phyloP scores from a whole-genome alignment of 257 asterid species.

The Plantago ovata region DNA sequence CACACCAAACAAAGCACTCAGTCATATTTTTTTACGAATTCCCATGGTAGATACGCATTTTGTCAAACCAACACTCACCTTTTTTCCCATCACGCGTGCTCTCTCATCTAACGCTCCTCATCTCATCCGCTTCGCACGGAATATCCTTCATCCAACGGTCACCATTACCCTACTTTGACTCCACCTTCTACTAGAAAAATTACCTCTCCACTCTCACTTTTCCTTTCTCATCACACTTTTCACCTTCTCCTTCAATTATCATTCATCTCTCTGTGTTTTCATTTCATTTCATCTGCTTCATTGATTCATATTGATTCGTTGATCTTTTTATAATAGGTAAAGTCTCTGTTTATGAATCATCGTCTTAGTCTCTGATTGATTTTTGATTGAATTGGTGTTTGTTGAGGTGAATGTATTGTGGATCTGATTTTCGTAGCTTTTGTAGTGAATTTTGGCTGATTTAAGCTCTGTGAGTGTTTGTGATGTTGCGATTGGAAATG shows the following conservation, averaged over 20 bases:
- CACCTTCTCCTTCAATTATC: conserved; percentile 13
- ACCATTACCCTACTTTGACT: conserved; percentile 49
- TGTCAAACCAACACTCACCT: conserved; percentile 11
- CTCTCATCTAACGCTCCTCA: conserved; percentile 52
- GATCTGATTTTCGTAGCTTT: too few relatives aligned
- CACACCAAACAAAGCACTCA: not conserved
- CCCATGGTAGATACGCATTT: conserved; percentile 2
- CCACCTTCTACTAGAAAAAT: conserved; percentile 12
- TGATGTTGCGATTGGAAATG: too few relatives aligned
- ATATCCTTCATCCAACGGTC: conserved; percentile 46
- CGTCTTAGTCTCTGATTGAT: too few relatives aligned
- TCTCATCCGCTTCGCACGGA: conserved; percentile 62
- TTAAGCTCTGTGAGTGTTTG: too few relatives aligned
- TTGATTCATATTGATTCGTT: not conserved
- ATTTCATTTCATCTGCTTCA: not conserved
- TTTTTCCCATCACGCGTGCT: conserved; percentile 27
- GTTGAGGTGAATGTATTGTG: too few relatives aligned
- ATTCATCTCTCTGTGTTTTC: conserved; percentile 4
- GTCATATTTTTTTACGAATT: not conserved
- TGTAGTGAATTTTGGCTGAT: too few relatives aligned
- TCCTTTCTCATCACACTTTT: conserved; percentile 23
- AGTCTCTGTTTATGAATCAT: not conserved
- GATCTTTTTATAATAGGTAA: conserved; percentile 13
- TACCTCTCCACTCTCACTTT: conserved; percentile 5
- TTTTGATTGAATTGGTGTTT: too few relatives aligned